These are phyloP conservation scores for Septoria linicola DNA, from an alignment of 2,329 filamentous ascomycete species.

Conservation along the genomic window DNA sequence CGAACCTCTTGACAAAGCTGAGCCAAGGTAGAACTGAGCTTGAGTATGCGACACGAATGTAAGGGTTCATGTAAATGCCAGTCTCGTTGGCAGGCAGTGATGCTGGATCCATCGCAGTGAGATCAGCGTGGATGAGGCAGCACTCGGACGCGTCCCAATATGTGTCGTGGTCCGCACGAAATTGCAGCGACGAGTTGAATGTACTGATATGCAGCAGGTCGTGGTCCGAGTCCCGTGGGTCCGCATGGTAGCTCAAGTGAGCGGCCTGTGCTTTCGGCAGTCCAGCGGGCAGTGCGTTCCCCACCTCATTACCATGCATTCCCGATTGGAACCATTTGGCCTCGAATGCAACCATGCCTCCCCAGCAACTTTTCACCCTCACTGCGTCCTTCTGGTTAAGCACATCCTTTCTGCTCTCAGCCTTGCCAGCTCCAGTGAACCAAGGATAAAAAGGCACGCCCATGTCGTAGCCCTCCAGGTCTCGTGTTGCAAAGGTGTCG, in stretches of 20 bases:
- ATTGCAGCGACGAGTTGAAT: slow-evolving; percentile 42
- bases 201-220: slow-evolving; percentile 15
- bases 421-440: slow-evolving; percentile 57
- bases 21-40: slow-evolving; percentile 59
- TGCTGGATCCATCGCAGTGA: slow-evolving; percentile 35
- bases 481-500: slow-evolving; percentile 71
- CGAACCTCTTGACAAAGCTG: slow-evolving; percentile 60
- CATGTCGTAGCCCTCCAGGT: slow-evolving; percentile 62
- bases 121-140: slow-evolving; percentile 50
- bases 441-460: slow-evolving; percentile 68
- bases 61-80: slow-evolving; percentile 73
- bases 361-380: slow-evolving; percentile 72
- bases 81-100: slow-evolving; percentile 42
- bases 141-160: slow-evolving; percentile 52
- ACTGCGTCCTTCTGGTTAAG: slow-evolving; percentile 62
- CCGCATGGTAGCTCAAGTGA: slow-evolving; percentile 10
- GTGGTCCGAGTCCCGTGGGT: slow-evolving; percentile 11
- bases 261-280: slow-evolving; percentile 9
- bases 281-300: neutral
- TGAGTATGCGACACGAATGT: slow-evolving; percentile 69
- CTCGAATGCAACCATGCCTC: slow-evolving; percentile 70
- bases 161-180: slow-evolving; percentile 44
- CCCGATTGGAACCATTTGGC: slow-evolving; percentile 56
- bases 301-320: slow-evolving; percentile 1
- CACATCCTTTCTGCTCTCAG: slow-evolving; percentile 59